Base-by-base conservation (phyloP, 176 grass and related monocot genomes). In the Areca catechu region DNA sequence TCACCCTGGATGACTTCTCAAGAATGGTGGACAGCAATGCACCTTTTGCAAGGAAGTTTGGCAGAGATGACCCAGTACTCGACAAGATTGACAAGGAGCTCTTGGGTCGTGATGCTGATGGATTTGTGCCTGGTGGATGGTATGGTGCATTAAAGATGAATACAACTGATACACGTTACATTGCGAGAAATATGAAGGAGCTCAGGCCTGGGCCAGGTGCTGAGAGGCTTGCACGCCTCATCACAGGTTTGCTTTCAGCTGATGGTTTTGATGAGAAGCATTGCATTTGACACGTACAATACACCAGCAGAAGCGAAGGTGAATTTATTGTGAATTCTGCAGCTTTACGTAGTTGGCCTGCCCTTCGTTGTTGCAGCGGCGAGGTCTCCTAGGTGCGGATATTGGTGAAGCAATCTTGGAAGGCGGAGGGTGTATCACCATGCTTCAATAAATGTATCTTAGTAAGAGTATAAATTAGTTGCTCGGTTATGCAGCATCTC, bases 21-120 rank as follows among this genome's bases (percentile, higher is more conserved):
- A 62, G 37, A 34, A 70, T 77, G 65, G 57, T 56, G 16, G 50
- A 65, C 21, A 79, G 67, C 19, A 67, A 67, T 17, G 67, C 76
- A 16, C 76, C 76, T 15, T 79, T 79, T 58, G 76, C 55, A 27
- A 28, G 47, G 21, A 70, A 65, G 51, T 70, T 79, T 30, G 24
- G 24, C 1, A 71, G 19, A 43, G 60, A 72, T 16, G 60, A 70
- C 30, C 29, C 34, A 0, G 67, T 56, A 7, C 62, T 79, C 25
- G 68, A 79, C 69, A 65, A 60, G 60, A 77, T 77, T 27, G 74
- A 77, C 58, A 70, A 51, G 27, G 74, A 71, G 20, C 56, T 70
- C 25, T 70, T 77, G 57, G 34, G 66, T 16, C 53, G 57, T 10
- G 24, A 60, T 22, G 28, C 21, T 22, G 73, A 76, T 34, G 60